Percentiles rank a stretch among this genome's conserved stretches.
Conservation (phyloP, 2,329 filamentous ascomycete species). For the Nakataea oryzae region DNA sequence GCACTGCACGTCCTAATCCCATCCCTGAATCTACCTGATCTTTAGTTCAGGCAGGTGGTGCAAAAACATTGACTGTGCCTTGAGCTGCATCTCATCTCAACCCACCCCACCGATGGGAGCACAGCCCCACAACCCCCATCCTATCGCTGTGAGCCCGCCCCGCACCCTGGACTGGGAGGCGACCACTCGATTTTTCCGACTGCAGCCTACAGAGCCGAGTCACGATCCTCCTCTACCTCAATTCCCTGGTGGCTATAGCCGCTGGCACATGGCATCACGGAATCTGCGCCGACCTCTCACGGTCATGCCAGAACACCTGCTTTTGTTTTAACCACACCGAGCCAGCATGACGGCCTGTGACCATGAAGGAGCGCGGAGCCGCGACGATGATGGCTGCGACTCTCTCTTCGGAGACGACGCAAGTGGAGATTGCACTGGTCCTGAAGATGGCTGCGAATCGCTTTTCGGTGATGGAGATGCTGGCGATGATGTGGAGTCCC, state of each 20-base stretch:
- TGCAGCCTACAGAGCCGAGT: background rate
- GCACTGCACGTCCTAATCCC: no score
- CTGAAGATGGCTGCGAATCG: background rate
- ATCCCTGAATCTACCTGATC: no score
- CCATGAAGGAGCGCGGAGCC: background rate
- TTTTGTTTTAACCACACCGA: no score
- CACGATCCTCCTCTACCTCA: no score
- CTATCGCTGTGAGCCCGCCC: background rate
- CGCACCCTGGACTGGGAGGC: no score
- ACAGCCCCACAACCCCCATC: background rate
- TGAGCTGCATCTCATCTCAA: no score
- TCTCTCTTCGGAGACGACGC: background rate
- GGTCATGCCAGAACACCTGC: background rate
- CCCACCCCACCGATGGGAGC: no score
- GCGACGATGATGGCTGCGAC: background rate
- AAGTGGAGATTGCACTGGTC: background rate
- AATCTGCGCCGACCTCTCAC: background rate
- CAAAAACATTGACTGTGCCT: no score
- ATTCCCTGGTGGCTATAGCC: no score
- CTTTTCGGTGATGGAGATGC: conserved; percentile 2
- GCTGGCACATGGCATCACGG: background rate
- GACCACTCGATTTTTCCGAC: no score
- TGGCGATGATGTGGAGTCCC: background rate
- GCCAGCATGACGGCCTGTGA: background rate
- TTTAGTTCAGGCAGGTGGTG: no score